Evolutionary conservation across 1,139 yeast genomes (phyloP).

Genomic region (Pichia sp.): DNA sequence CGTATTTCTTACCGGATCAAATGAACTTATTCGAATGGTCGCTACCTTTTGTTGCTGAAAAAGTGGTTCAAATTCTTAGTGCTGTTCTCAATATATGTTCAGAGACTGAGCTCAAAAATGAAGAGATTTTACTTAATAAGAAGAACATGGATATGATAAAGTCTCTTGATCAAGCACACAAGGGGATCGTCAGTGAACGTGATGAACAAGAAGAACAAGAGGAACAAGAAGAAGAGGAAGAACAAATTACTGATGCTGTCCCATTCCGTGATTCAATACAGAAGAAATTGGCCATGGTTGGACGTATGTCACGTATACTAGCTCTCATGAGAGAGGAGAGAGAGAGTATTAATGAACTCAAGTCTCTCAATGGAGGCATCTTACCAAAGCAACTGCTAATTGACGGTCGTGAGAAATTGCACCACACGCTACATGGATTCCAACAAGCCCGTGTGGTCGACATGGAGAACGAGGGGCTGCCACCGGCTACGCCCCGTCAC

Average conservation of each 20-base stretch:
- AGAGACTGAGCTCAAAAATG: slow-evolving; percentile 65
- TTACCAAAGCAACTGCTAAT: slow-evolving; percentile 67
- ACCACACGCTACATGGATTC: slow-evolving; percentile 57
- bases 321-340: slow-evolving; percentile 83
- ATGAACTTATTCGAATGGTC: slow-evolving; percentile 99
- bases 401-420: slow-evolving; percentile 75
- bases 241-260: slow-evolving; percentile 30
- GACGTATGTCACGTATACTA: slow-evolving; percentile 90
- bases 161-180: neutral
- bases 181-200: neutral
- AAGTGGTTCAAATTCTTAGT: slow-evolving; percentile 90
- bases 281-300: slow-evolving; percentile 88
- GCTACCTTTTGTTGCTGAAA: slow-evolving; percentile 93
- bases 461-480: slow-evolving; percentile 74
- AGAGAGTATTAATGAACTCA: slow-evolving; percentile 61
- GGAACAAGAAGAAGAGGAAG: slow-evolving; percentile 9
- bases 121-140: slow-evolving; percentile 3
- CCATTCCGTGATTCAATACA: slow-evolving; percentile 55
- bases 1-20: slow-evolving; percentile 94
- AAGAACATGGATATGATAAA: slow-evolving; percentile 1
- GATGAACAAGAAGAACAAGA: slow-evolving; percentile 7
- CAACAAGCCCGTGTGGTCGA: slow-evolving; percentile 81
- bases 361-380: slow-evolving; percentile 59
- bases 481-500: no score
- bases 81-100: slow-evolving; percentile 90